Base-by-base conservation (phyloP, 352 stramenopile species). In the Globisporangium spiculum region DNA sequence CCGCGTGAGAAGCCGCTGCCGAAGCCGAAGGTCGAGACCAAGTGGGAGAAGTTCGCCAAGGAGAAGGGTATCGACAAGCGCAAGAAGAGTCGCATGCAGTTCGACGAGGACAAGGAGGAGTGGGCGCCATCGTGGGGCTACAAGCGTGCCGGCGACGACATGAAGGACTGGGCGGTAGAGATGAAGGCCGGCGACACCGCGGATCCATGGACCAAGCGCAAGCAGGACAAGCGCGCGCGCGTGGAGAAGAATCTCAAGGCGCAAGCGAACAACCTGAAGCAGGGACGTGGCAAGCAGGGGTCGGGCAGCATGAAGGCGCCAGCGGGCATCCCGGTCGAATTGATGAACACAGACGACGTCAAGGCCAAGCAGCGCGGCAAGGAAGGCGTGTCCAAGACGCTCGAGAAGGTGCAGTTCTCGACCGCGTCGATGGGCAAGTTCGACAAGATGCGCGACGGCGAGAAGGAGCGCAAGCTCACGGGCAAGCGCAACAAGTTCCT, bases 41-140 rank as follows among this genome's bases (percentile, higher is more conserved):
- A 96, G 77, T 99, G 98, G 98, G 97, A 99, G 81, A 97, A 98
- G 74, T 99, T 99, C 79, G 97, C 97, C 32, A 94, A 97, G 72
- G 89, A 98, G 68, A 98, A 99, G 81, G 97, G 97, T 66, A 99
- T 99, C 73, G 83, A 95, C 57, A 98, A 98, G 72, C 93, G 95
- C 68, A 99, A 99, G 79, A 96, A 97, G 73, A 96, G 87, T 38
- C 91, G 97, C 67, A 99, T 98, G 90, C 81, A 97, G 55, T 99
- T 95, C 65, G 97, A 99, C 71, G 97, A 99, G 74, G 68, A 83
- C 18, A 98, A 83, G 64, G 89, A 92, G 55, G 88, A 98, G 73
- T 99, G 95, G 94, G 87, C 86, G 65, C 96, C 96, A 41, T 75
- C 94, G 57, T 98, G 89, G 86, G 95, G 95, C 53, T 98, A 98